Conservation (phyloP, 2,329 filamentous ascomycete genomes). For the Akanthomyces lecanii region DNA sequence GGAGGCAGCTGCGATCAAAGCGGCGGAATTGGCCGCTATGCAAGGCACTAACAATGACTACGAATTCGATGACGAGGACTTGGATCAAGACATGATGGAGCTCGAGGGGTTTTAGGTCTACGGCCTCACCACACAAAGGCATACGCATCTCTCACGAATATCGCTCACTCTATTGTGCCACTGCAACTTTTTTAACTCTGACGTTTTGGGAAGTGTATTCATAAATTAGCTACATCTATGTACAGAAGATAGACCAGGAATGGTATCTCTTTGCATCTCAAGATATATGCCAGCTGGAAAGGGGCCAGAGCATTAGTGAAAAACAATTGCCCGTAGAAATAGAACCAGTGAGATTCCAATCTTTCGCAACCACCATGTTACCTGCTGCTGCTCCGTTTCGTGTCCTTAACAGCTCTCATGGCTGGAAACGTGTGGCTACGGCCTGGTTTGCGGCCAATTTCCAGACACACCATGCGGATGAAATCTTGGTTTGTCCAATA, state of each 20-base stretch:
- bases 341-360: background rate
- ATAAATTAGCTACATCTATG: background rate
- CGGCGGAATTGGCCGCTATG: conserved; percentile 20
- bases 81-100: conserved; percentile 55
- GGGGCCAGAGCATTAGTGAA: background rate
- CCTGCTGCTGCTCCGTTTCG: conserved; percentile 32
- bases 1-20: conserved; percentile 33
- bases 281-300: background rate
- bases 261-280: background rate
- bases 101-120: conserved; percentile 30
- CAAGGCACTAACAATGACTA: conserved; percentile 39
- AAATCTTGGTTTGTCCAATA: conserved; percentile 91
- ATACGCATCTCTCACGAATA: background rate
- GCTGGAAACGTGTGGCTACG: conserved; percentile 53
- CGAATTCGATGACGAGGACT: conserved; percentile 49
- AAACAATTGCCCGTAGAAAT: background rate
- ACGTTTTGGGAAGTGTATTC: background rate
- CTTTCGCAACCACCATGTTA: background rate
- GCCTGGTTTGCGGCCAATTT: conserved; percentile 74
- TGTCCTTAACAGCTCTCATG: conserved; percentile 55
- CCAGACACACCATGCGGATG: conserved; percentile 82
- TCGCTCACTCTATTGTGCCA: background rate
- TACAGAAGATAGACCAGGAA: background rate
- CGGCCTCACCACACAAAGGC: background rate
- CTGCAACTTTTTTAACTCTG: background rate